phyloP scores from a whole-genome alignment of 2,329 filamentous ascomycete genomes.

The Scolecobasidium constrictum region DNA sequence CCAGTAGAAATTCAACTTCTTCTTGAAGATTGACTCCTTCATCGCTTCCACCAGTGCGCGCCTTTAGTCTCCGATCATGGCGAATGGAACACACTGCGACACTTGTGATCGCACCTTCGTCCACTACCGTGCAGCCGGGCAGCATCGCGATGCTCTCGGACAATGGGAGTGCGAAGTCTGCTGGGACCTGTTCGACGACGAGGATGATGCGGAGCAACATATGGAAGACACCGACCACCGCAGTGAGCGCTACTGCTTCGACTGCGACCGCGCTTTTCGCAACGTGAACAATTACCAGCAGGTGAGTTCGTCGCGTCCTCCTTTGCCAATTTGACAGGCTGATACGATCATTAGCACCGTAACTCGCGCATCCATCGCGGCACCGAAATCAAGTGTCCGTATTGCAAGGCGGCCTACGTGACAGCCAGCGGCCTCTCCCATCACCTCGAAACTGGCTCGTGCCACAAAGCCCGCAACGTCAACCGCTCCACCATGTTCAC shows the following conservation, averaged over 20 bases:
- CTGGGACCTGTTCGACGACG: constrained; percentile 12
- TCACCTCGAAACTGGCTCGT: constrained; percentile 47
- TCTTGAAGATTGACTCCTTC: no score
- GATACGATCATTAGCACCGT: constrained; percentile 36
- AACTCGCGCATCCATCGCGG: constrained; percentile 42
- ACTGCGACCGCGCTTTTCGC: constrained; percentile 20
- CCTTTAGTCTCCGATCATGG: no score
- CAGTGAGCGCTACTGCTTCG: constrained; percentile 12
- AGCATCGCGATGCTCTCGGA: constrained; percentile 22
- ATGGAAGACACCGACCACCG: constrained; percentile 17
- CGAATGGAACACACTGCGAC: no score
- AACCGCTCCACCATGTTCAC: constrained; percentile 39
- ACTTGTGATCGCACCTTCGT: constrained; percentile 18
- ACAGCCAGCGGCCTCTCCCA: constrained; percentile 44
- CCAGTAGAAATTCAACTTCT: no score
- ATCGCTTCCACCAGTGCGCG: no score
- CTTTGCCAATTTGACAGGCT: not conserved
- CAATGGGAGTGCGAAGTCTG: constrained; percentile 25
- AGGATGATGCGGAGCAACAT: constrained; percentile 16
- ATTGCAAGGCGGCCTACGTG: constrained; percentile 37
- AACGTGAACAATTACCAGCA: constrained; percentile 21
- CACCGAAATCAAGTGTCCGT: constrained; percentile 39
- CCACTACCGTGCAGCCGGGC: constrained; percentile 14
- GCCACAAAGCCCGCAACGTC: constrained; percentile 32
- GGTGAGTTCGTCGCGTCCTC: constrained; percentile 11